Base-by-base conservation (phyloP, 1,139 yeast species). In the Lodderomyces orthopsilosis region DNA sequence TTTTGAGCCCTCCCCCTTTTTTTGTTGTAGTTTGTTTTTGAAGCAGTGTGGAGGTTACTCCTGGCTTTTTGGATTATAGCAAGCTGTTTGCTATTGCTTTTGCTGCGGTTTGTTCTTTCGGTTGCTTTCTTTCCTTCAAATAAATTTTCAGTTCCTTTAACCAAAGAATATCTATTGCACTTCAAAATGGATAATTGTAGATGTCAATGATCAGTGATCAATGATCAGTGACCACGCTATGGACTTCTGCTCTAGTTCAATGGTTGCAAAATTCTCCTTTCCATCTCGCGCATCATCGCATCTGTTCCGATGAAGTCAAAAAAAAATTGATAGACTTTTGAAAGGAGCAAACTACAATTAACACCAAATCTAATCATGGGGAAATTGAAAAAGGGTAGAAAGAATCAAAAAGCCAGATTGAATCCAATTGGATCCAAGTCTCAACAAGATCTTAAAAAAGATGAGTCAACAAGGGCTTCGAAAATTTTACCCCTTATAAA, bases 321-420 rank as follows among this genome's bases (percentile, higher is more conserved):
- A 27, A 27, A 27, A 27, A 27, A 24, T n/a, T n/a, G n/a, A n/a
- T n/a, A n/a, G n/a, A n/a, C n/a, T n/a, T n/a, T n/a, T n/a, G n/a
- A n/a, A n/a, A n/a, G n/a, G n/a, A n/a, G n/a, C n/a, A 24, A 24
- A 24, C 4, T 8, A 9, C 6, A 24, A 24, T 8, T 8, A 24
- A 24, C 6, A 24, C 10, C 10, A 24, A 24, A 22, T 22, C 24
- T 22, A 30, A 15, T 15, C 12, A 86, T 85, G 95, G 94, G 87
- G 45, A 86, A 85, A 63, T 77, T 85, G 40, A 85, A 83, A 71
- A 82, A 79, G 62, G 81, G 80, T 56, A 81, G 84, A 42, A 84
- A 79, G 68, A 75, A 77, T 44, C 75, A 84, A 19, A 70, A 66
- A 46, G 70, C 77, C 15, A 70, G 85, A 55, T 62, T 65, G 36